Percentiles rank a stretch among this genome's conserved stretches.
phyloP scores from a whole-genome alignment of 176 grass and related monocot species.

The Musa beccarii region DNA sequence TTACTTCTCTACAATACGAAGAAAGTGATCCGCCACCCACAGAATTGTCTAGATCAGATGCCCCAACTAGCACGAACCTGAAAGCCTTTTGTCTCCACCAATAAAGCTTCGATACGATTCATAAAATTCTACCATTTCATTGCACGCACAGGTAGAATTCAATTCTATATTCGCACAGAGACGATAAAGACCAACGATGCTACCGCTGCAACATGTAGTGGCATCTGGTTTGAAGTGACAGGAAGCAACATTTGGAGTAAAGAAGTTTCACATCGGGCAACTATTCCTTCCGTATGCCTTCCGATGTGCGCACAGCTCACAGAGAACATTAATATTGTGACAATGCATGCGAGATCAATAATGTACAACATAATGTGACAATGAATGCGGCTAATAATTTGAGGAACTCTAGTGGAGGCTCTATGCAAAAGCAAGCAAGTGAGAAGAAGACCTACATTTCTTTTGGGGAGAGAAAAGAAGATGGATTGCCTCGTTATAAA shows the following conservation, averaged over 20 bases:
- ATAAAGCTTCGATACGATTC: too few relatives aligned
- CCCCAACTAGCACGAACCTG: too few relatives aligned
- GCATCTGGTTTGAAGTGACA: neutral
- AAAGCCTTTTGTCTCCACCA: too few relatives aligned
- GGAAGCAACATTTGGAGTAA: neutral
- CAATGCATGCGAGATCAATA: neutral
- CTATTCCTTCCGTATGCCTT: neutral
- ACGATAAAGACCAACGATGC: too few relatives aligned
- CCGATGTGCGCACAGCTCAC: neutral
- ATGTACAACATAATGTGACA: neutral
- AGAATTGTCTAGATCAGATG: neutral
- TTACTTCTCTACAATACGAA: neutral
- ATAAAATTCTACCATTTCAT: too few relatives aligned
- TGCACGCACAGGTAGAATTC: too few relatives aligned
- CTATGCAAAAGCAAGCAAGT: neutral
- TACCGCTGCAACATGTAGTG: too few relatives aligned
- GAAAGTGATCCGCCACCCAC: neutral
- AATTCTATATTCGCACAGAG: too few relatives aligned
- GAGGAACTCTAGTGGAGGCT: neutral
- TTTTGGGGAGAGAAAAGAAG: neutral
- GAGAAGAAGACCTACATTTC: neutral
- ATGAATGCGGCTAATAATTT: neutral
- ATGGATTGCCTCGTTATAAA: neutral
- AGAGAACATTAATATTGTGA: neutral
- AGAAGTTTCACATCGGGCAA: neutral